Evolutionary conservation across 2,329 filamentous ascomycete genomes (phyloP).

Genomic region (Chaetomiaceae sp.): DNA sequence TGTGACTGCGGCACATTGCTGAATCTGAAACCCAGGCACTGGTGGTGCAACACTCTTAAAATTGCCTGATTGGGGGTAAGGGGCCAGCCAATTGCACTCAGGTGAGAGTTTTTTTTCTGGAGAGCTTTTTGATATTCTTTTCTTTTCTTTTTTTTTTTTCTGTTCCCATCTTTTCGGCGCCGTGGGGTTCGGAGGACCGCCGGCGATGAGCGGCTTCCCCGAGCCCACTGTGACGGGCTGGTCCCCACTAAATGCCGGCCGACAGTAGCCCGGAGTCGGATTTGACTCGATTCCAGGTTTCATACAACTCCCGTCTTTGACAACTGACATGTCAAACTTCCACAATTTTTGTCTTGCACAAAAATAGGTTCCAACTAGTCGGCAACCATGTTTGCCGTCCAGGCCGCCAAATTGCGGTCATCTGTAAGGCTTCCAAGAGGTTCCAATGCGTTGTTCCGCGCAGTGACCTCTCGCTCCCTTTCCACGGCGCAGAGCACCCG

Average conservation of each 20-base stretch:
- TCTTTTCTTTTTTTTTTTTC: no score
- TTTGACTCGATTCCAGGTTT: background rate
- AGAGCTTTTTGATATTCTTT: no score
- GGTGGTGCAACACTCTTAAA: no score
- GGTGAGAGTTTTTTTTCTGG: background rate
- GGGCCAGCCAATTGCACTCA: background rate
- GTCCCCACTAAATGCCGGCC: conserved; percentile 3
- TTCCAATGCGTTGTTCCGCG: background rate
- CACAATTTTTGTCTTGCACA: background rate
- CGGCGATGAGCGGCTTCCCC: conserved; percentile 5
- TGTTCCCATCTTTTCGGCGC: no score
- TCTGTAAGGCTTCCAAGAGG: background rate
- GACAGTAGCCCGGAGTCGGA: background rate
- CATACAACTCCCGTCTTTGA: no score
- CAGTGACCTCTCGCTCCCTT: background rate
- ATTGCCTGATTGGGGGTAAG: no score
- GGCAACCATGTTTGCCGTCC: background rate
- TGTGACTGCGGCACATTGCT: background rate
- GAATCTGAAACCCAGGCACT: no score
- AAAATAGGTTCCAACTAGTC: background rate
- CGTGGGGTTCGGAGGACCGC: conserved; percentile 10
- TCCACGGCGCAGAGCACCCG: conserved; percentile 17
- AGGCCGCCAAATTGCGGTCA: background rate
- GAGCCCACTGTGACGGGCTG: background rate
- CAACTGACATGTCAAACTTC: no score